These are phyloP conservation scores for Hericium erinaceus DNA, from an alignment of 768 basidiomycete species.

Conservation along the genomic window DNA sequence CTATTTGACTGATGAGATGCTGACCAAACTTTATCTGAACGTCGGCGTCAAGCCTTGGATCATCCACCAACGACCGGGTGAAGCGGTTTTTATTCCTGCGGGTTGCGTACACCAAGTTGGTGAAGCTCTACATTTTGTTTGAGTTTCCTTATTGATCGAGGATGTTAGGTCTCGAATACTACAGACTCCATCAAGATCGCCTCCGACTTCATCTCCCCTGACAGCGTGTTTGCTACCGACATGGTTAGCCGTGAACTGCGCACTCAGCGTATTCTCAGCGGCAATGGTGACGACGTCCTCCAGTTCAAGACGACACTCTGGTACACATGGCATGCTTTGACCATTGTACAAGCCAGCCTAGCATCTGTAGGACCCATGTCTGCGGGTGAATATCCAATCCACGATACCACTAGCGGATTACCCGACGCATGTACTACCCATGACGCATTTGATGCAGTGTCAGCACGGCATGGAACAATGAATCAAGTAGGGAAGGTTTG, in stretches of 20 bases:
- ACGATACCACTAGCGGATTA: no score
- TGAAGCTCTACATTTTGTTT: not conserved
- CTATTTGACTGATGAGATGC: slow-evolving; percentile 29
- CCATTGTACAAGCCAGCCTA: no score
- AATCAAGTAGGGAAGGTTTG: no score
- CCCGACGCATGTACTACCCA: no score
- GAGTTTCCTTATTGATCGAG: not conserved
- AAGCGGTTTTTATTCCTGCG: slow-evolving; percentile 29
- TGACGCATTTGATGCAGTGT: no score
- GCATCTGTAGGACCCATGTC: no score
- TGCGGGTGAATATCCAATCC: no score
- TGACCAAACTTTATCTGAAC: slow-evolving; percentile 55
- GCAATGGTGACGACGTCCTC: slow-evolving; percentile 91
- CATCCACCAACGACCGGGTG: slow-evolving; percentile 85
- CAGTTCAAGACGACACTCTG: slow-evolving; percentile 89
- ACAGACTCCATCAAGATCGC: slow-evolving; percentile 95
- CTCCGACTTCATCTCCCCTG: slow-evolving; percentile 88
- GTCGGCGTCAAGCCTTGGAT: slow-evolving; percentile 69
- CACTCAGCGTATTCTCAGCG: slow-evolving; percentile 74
- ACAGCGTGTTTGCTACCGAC: slow-evolving; percentile 83
- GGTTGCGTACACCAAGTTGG: slow-evolving; percentile 84
- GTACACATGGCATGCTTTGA: slow-evolving; percentile 72
- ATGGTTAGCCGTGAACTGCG: slow-evolving; percentile 81
- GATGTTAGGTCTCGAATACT: slow-evolving; percentile 71
- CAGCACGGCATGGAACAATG: no score